phyloP scores from a whole-genome alignment of 2,329 filamentous ascomycete species.

The Nigrospora oryzae region DNA sequence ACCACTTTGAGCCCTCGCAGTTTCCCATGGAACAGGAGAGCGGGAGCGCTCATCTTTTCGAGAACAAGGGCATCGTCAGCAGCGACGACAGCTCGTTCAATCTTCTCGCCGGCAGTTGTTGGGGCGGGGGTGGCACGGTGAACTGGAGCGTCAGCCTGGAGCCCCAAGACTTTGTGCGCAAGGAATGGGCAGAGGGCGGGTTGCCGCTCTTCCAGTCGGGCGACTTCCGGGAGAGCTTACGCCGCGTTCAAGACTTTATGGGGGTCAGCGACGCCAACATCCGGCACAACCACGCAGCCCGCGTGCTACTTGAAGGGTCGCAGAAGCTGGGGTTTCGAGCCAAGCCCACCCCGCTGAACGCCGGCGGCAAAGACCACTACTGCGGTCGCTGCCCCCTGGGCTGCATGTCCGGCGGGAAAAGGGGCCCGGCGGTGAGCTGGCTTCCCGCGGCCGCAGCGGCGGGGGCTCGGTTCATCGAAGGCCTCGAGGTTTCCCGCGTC shows the following conservation, averaged over 20 bases:
- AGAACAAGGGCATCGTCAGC: constrained; percentile 51
- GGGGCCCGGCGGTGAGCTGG: constrained; percentile 69
- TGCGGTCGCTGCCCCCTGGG: constrained; percentile 59
- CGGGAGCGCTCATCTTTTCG: constrained; percentile 57
- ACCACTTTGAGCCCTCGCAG: constrained; percentile 63
- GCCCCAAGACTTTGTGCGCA: constrained; percentile 67
- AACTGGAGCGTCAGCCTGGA: constrained; percentile 69
- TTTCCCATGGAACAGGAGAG: constrained; percentile 65
- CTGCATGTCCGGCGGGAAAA: constrained; percentile 63
- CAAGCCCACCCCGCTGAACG: constrained; percentile 70
- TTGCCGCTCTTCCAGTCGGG: constrained; percentile 66
- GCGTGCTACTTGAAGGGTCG: constrained; percentile 65
- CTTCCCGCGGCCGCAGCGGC: constrained; percentile 70
- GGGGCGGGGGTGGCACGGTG: constrained; percentile 80
- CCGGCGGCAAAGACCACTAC: constrained; percentile 62
- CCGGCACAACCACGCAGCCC: constrained; percentile 66
- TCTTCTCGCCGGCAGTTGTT: constrained; percentile 61
- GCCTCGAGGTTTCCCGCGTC: constrained; percentile 63
- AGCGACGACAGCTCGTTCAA: constrained; percentile 49
- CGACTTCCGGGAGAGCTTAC: constrained; percentile 70
- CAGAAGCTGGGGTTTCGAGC: constrained; percentile 65
- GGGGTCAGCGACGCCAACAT: constrained; percentile 60
- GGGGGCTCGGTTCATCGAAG: constrained; percentile 77
- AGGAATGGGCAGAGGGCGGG: constrained; percentile 67
- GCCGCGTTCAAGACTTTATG: constrained; percentile 72